phyloP scores from a whole-genome alignment of 345 rosid species.

The Gossypium longicalyx region DNA sequence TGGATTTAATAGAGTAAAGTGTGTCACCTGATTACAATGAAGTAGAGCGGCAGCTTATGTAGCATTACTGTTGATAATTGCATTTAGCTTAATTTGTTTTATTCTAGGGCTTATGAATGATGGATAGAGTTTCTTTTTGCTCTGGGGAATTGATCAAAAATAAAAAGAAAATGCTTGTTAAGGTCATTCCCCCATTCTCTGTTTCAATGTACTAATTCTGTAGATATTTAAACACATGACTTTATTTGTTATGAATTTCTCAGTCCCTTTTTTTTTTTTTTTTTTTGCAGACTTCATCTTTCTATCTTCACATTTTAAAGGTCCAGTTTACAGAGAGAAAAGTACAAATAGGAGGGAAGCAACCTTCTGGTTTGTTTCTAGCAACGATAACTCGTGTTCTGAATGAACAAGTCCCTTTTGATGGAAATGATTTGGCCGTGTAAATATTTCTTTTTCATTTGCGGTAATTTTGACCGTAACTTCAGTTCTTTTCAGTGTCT shows the following conservation, averaged over 20 bases:
- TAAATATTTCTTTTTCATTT: constrained; percentile 35
- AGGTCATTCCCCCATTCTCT: no score
- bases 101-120: not conserved
- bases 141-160: not conserved
- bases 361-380: constrained; percentile 59
- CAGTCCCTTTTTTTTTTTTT: not conserved
- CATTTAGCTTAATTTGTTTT: not conserved
- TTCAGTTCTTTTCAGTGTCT: constrained; percentile 8
- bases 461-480: not conserved
- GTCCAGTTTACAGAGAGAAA: constrained; percentile 68
- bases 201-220: not conserved
- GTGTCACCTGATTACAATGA: not conserved
- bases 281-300: constrained; percentile 76
- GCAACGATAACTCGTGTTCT: constrained; percentile 66
- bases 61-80: not conserved
- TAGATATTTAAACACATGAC: not conserved
- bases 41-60: not conserved
- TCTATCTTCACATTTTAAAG: constrained; percentile 82
- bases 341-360: constrained; percentile 68
- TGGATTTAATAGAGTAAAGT: not conserved
- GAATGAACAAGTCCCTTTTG: constrained; percentile 83
- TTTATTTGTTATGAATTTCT: not conserved
- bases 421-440: constrained; percentile 61
- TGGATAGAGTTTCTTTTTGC: not conserved
- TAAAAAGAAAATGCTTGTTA: not conserved